These are phyloP conservation scores for Mesostigma viride DNA, from an alignment of 139 green algal genomes.

Conservation along the genomic window DNA sequence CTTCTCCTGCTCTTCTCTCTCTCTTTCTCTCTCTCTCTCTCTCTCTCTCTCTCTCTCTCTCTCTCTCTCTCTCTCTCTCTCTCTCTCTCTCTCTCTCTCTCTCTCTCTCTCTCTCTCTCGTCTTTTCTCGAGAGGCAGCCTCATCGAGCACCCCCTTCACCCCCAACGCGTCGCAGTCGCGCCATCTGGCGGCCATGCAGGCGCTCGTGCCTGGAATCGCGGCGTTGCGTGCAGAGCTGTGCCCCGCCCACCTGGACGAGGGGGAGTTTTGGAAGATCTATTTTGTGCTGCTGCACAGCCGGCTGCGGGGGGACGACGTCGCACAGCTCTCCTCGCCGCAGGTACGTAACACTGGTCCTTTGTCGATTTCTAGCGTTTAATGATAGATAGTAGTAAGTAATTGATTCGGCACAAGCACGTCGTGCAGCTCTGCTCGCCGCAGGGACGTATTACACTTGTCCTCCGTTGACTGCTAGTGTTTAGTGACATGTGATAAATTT, in stretches of 20 bases:
- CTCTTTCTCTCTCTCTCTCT: no score
- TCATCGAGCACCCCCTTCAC: no score
- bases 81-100: no score
- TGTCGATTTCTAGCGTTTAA: not conserved
- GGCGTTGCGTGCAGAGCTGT: slow-evolving; percentile 20
- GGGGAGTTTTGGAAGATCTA: slow-evolving; percentile 30
- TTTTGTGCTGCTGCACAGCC: slow-evolving; percentile 28
- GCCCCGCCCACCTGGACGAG: slow-evolving; percentile 19
- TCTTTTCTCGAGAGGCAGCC: no score
- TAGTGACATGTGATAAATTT: not conserved
- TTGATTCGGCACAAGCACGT: not conserved
- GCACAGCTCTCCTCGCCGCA: slow-evolving; percentile 18
- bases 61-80: no score
- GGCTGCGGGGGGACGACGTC: not conserved
- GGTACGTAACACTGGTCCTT: not conserved
- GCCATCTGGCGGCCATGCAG: no score
- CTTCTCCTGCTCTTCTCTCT: no score
- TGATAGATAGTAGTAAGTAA: not conserved
- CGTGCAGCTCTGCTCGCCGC: not conserved
- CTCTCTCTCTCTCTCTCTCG: no score
- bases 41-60: no score
- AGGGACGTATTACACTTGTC: not conserved
- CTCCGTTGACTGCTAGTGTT: not conserved
- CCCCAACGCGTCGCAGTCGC: no score
- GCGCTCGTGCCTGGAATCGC: slow-evolving; percentile 11